Base-by-base conservation (phyloP, 352 stramenopile species). In the Globisporangium iwayamae region DNA sequence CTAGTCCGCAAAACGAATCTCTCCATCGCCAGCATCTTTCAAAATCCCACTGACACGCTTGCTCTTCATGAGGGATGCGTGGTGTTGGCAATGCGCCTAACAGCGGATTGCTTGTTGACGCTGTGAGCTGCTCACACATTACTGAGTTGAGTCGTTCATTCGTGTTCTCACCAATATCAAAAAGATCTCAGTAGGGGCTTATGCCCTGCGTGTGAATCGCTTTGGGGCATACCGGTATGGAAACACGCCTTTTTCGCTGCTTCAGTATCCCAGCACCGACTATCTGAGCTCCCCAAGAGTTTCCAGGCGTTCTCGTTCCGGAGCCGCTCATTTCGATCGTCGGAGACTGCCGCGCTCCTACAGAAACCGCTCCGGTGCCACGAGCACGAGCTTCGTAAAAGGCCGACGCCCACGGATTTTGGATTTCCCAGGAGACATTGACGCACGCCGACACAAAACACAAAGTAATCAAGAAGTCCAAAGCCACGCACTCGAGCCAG, bases 241-340 rank as follows among this genome's bases (percentile, higher is more conserved):
- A 46, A 3, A 18, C 13, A 18, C n/a, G 48, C 48, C 20, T 10
- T 13, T 39, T 25, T 36, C 32, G 1, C 32, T 36, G 32, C 32
- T 36, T 36, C 32, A 36, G 32, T 36, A 36, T 8, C 32, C 32
- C 32, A 36, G 32, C 32, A 36, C 32, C 32, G 32, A 36, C 32
- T 36, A 36, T 36, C 4, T 36, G 32, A 36, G 32, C 39, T 14
- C 39, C 3, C 16, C 39, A 46, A n/a, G 39, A 46, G 43, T 16
- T 48, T 16, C 16, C 43, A 41, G 36, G 36, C 36, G 8, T 41
- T 41, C 18, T 22, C 16, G n/a, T 9, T 4, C 52, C 8, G 18
- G n/a, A 32, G 52, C 52, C 52, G 41, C 52, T 58, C 52, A 14
- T 58, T 45, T 46, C 52, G 32, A 57, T 57, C 30, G 7, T 45